A percentile compares a stretch with the other conserved stretches of the same genome.
Conservation (phyloP, 441 rosid genomes). For the Rhodomyrtus psidioides region DNA sequence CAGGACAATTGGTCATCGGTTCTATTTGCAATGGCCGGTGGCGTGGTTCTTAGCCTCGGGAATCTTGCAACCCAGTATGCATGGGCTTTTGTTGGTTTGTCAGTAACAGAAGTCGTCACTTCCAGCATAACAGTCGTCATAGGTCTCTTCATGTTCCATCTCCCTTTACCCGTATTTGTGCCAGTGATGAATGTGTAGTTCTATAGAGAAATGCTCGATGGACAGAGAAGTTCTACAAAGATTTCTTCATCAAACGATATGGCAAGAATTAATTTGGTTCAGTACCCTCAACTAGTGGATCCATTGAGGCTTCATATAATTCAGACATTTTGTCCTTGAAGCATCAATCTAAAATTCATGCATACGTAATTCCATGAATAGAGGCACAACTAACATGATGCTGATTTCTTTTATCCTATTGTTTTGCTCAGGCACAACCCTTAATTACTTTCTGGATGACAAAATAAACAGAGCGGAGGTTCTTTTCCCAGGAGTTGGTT, state of each 20-base stretch:
- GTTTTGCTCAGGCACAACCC: slow-evolving; percentile 51
- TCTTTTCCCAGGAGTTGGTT: slow-evolving; percentile 76
- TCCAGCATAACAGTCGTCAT: slow-evolving; percentile 69
- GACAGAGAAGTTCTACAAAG: neutral
- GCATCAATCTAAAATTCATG: neutral
- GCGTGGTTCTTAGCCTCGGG: slow-evolving; percentile 64
- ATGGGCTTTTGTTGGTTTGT: slow-evolving; percentile 75
- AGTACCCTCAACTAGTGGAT: neutral
- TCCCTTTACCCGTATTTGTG: neutral
- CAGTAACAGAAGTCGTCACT: slow-evolving; percentile 69
- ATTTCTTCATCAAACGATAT: neutral
- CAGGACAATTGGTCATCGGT: slow-evolving; percentile 86
- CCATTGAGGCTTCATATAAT: neutral
- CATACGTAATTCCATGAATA: neutral
- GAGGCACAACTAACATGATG: neutral
- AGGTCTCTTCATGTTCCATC: slow-evolving; percentile 20
- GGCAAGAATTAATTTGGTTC: neutral
- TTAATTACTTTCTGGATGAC: slow-evolving; percentile 78
- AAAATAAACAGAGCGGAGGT: slow-evolving; percentile 69
- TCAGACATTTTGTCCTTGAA: neutral
- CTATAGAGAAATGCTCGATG: neutral
- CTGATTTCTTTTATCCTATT: neutral
- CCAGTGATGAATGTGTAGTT: neutral
- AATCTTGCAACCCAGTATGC: slow-evolving; percentile 78
- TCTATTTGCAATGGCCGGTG: slow-evolving; percentile 80